Evolutionary conservation across 2,329 filamentous ascomycete species (phyloP).

Genomic region (Exserohilum turcica): DNA sequence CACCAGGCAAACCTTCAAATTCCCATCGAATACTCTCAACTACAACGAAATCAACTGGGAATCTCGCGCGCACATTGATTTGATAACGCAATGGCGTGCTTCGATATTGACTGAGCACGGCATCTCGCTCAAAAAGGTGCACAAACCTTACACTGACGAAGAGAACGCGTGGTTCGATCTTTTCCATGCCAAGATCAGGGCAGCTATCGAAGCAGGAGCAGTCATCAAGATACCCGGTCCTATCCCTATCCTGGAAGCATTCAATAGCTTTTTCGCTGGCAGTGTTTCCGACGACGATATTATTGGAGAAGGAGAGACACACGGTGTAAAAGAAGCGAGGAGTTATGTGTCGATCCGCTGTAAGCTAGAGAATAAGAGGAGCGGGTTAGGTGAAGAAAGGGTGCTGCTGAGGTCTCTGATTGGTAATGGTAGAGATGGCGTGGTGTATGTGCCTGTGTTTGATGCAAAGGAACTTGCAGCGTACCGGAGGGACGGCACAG

Average conservation of each 20-base stretch:
- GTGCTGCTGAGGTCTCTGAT: not conserved
- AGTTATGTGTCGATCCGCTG: not conserved
- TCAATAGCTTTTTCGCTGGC: not conserved
- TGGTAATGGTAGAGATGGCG: not conserved
- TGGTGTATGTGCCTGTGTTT: constrained; percentile 14
- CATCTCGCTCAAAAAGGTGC: not conserved
- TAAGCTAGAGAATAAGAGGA: not conserved
- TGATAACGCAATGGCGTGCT: constrained; percentile 8
- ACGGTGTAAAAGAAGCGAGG: not conserved
- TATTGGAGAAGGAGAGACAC: not conserved
- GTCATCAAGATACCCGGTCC: constrained; percentile 1
- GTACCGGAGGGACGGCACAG: constrained; percentile 4
- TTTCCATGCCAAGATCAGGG: constrained; percentile 16
- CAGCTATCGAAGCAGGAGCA: constrained; percentile 2
- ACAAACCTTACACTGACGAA: constrained; percentile 3
- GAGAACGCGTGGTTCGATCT: constrained; percentile 25
- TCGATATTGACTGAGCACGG: constrained; percentile 2
- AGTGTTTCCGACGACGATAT: not conserved
- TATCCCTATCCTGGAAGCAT: not conserved
- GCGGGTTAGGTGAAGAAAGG: not conserved
- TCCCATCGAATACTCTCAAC: not conserved
- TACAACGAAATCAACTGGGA: constrained; percentile 10
- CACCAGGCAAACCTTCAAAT: not conserved
- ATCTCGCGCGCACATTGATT: not conserved
- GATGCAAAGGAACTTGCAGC: constrained; percentile 12